These are phyloP conservation scores for Melocanna baccifera DNA, from an alignment of 176 grass and related monocot species.

Conservation along the genomic window DNA sequence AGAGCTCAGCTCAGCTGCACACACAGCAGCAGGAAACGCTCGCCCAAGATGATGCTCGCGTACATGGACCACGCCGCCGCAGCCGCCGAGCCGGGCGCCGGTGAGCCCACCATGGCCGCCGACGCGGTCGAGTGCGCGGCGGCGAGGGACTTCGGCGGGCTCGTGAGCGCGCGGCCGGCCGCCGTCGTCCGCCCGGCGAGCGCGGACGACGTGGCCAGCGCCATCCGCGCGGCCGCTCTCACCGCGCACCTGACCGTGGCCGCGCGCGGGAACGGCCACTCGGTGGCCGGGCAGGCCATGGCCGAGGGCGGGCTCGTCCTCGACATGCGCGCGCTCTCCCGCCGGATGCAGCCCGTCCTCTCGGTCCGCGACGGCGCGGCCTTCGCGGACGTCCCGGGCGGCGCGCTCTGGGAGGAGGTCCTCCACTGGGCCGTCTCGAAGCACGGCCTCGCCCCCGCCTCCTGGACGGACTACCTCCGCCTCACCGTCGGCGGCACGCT, in stretches of 20 bases:
- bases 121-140: slow-evolving; percentile 37
- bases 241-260: slow-evolving; percentile 53
- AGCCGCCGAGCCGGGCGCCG: slow-evolving; percentile 34
- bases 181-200: slow-evolving; percentile 59
- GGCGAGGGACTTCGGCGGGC: slow-evolving; percentile 75
- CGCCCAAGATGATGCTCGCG: slow-evolving; percentile 57
- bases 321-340: slow-evolving; percentile 71
- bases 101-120: background rate
- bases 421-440: slow-evolving; percentile 68
- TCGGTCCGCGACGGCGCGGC: background rate
- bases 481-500: slow-evolving; percentile 97
- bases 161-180: slow-evolving; percentile 36
- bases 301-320: slow-evolving; percentile 71
- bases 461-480: slow-evolving; percentile 92
- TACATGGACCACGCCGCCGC: slow-evolving; percentile 64
- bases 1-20: background rate
- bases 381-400: slow-evolving; percentile 66
- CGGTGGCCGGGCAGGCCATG: slow-evolving; percentile 70
- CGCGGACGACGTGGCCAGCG: slow-evolving; percentile 53
- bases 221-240: slow-evolving; percentile 46
- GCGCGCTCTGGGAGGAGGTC: slow-evolving; percentile 92
- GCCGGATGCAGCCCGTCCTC: slow-evolving; percentile 28
- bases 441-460: slow-evolving; percentile 58
- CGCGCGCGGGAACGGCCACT: slow-evolving; percentile 94
- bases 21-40: background rate